Percentiles rank a stretch among this genome's conserved stretches.
Evolutionary conservation across 306 rosid genomes (phyloP).

Genomic region (Gynostemma pentaphyllum): DNA sequence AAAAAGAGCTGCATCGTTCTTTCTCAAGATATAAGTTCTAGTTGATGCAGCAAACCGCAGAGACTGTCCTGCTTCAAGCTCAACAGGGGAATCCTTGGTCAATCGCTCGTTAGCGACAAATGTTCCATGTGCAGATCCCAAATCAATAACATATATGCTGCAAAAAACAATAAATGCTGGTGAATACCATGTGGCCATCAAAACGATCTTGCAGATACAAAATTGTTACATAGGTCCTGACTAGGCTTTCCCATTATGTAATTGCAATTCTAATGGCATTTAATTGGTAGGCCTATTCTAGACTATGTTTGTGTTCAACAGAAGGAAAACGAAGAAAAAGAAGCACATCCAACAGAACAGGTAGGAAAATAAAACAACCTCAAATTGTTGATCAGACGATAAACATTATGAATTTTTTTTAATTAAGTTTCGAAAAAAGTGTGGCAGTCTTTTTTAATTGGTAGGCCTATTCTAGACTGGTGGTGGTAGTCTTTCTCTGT

Average conservation of each 20-base stretch:
- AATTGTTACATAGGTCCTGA: neutral
- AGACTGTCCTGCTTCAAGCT: constrained; percentile 93
- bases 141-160: constrained; percentile 89
- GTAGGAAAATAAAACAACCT: neutral
- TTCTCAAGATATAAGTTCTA: constrained; percentile 59
- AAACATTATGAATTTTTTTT: too few relatives aligned
- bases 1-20: constrained; percentile 82
- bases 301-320: neutral
- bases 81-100: constrained; percentile 82
- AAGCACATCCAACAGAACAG: neutral
- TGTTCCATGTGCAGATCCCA: constrained; percentile 98
- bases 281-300: neutral
- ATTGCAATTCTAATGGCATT: neutral
- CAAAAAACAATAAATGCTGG: constrained; percentile 11
- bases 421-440: too few relatives aligned
- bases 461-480: too few relatives aligned
- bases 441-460: too few relatives aligned
- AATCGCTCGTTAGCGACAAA: constrained; percentile 97
- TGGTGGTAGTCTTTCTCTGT: too few relatives aligned
- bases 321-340: neutral
- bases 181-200: constrained; percentile 11
- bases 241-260: neutral
- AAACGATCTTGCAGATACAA: neutral
- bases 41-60: constrained; percentile 96
- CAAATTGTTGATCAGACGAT: neutral